phyloP scores from a whole-genome alignment of 495 filamentous ascomycete species.

The Talaromyces wortmannii region DNA sequence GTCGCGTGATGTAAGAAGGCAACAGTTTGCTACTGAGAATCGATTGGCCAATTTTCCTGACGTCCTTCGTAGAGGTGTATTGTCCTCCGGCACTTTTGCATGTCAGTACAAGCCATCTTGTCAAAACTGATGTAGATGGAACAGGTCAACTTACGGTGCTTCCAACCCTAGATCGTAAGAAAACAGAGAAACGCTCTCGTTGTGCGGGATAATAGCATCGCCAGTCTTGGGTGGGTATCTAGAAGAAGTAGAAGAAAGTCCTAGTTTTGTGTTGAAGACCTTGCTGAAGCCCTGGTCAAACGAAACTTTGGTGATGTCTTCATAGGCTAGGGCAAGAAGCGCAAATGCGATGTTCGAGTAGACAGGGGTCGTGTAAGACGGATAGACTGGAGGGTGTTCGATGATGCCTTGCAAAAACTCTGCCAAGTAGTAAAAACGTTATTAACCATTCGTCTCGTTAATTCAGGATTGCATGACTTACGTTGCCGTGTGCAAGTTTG shows the following conservation, averaged over 20 bases:
- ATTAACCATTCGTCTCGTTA: not conserved
- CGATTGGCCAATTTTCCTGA: constrained; percentile 44
- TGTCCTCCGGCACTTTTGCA: constrained; percentile 44
- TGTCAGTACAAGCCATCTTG: not conserved
- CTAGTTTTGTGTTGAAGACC: not conserved
- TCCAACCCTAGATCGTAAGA: constrained; percentile 29
- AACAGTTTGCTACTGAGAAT: constrained; percentile 47
- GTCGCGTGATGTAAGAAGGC: constrained; percentile 31
- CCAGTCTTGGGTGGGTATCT: not conserved
- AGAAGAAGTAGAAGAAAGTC: not conserved
- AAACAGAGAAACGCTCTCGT: constrained; percentile 22
- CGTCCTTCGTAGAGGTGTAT: constrained; percentile 46
- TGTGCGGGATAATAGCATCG: constrained; percentile 28
- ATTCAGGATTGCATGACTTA: constrained; percentile 1
- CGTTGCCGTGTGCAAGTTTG: constrained; percentile 14
- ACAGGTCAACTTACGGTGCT: constrained; percentile 28
- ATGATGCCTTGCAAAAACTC: constrained; percentile 49
- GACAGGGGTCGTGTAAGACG: constrained; percentile 39
- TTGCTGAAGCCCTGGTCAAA: not conserved
- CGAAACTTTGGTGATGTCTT: constrained; percentile 15
- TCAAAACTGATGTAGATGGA: not conserved
- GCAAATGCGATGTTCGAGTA: constrained; percentile 57
- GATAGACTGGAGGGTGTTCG: constrained; percentile 37
- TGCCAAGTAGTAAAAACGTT: constrained; percentile 7
- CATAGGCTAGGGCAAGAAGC: constrained; percentile 49